Base-by-base conservation (phyloP, 768 basidiomycete genomes). In the Cystobasidium onofrii region DNA sequence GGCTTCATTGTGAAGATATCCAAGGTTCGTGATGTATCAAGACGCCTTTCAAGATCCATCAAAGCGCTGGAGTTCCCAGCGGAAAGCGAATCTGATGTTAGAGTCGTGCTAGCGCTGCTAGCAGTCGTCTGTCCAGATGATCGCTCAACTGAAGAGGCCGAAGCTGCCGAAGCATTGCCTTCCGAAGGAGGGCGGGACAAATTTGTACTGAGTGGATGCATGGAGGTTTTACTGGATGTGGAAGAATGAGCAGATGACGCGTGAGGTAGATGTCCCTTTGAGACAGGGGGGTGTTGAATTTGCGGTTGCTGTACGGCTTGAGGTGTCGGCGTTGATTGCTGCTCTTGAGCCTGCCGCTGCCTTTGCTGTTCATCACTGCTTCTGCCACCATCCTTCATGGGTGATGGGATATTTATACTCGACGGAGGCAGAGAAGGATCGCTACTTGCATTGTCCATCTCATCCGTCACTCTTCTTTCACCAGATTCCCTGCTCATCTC, bases 1-100 rank as follows among this genome's bases (percentile, higher is more conserved):
- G 89, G 89, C 75, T 86, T 86, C 92, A 99, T 95, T 0, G 91
- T 91, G 81, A 99, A 99, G 55, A 99, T 88, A 80, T 99, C 96
- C 33, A 97, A 82, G 9, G 91, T 91, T 23, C 86, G 84, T 34
- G 89, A 86, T 0, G 91, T 88, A 33, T 88, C 85, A 39, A 99
- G 84, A 31, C 91, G 84, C 39, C 85, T 83, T 80, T 98, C 95
- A 18, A 99, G 85, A 76, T 93, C 90, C 31, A 86, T 82, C 23
- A 95, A 18, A 17, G 27, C 43, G 23, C 33, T 34, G 15, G 29
- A 9, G 12, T n/a, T n/a, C 23, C n/a, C 54, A 55, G 33, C 33
- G 2, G 57, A 29, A 6, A 34, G 33, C 57, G 57, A 60, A 50
- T 64, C 46, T 2, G 34, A 1, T 33, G 75, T 20, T 39, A 76